Conservation (phyloP, 1,284 basidiomycete genomes). For the Cutaneotrichosporon sp. region DNA sequence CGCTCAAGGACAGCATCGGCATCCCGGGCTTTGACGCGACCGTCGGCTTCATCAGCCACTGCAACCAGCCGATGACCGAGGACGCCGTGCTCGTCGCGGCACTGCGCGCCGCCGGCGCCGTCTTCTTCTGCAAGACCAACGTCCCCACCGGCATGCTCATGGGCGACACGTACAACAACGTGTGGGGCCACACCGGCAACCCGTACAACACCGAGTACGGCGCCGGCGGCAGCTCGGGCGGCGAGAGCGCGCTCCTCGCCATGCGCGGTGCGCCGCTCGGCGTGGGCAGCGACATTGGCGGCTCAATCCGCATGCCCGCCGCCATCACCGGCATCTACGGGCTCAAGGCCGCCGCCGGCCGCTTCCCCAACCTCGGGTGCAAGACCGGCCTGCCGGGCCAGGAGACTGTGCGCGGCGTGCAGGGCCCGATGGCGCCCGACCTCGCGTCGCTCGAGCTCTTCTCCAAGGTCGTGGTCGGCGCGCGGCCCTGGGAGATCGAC, state of each 20-base stretch:
- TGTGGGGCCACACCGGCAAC: slow-evolving; percentile 43
- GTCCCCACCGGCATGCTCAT: slow-evolving; percentile 24
- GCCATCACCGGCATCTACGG: slow-evolving; percentile 23
- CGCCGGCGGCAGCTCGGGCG: slow-evolving; percentile 50
- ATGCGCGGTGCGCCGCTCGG: slow-evolving; percentile 46
- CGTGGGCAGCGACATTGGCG: slow-evolving; percentile 57
- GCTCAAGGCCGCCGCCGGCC: slow-evolving; percentile 18
- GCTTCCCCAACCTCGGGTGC: slow-evolving; percentile 53
- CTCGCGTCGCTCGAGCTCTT: slow-evolving; percentile 62
- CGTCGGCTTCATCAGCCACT: slow-evolving; percentile 24
- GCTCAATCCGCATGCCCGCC: slow-evolving; percentile 58
- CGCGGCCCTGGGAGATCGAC: slow-evolving; percentile 67
- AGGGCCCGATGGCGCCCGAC: slow-evolving; percentile 66
- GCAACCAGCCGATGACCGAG: slow-evolving; percentile 15
- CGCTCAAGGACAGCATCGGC: slow-evolving; percentile 34
- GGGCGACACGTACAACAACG: slow-evolving; percentile 38
- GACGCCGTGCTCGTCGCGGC: slow-evolving; percentile 21
- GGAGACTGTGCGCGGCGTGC: slow-evolving; percentile 65
- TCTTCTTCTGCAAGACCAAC: slow-evolving; percentile 35
- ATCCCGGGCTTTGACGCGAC: slow-evolving; percentile 40
- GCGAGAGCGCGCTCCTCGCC: slow-evolving; percentile 54
- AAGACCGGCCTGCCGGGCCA: slow-evolving; percentile 66
- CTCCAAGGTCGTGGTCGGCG: slow-evolving; percentile 22
- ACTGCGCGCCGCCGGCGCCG: slow-evolving; percentile 27
- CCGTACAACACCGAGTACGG: slow-evolving; percentile 48